Evolutionary conservation across 345 rosid species (phyloP), one percentile per base, ranked within the genome.

Genomic region (Arabidopsis suecica): DNA sequence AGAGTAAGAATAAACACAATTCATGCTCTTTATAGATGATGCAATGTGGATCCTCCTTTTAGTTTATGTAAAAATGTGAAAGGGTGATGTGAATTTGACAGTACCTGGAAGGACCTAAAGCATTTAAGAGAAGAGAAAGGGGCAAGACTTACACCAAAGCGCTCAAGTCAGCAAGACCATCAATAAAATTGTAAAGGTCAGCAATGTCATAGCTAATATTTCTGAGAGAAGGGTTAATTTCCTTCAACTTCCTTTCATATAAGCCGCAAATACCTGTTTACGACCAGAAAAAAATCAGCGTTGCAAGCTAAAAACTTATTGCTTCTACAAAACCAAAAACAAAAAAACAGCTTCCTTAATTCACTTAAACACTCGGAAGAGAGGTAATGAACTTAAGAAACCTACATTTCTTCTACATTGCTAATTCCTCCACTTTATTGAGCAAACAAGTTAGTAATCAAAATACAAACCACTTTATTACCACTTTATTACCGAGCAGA

Each of bases 161-260:
- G 67, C 96, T 92, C 91, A 92, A 65, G 87, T 92, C 97, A 16
- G 88, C 82, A 64, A 92, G 93, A 68, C 97, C 97, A 51, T 92
- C 97, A 28, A 92, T 87, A 51, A 87, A 92, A 78, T 85, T 89
- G 89, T 87, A 89, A 38, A 92, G 97, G 82, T 92, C 96, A 40
- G 78, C 68, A 76, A 92, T 84, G 76, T 92, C 97, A 70, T 92
- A 92, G 44, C 83, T 80, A 77, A 92, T 81, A 82, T 88, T 86
- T 77, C 88, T 80, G 58, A 69, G 82, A 10, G 93, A 89, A 61
- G 97, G 97, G 75, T 89, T 87, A 44, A 92, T 62, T 60, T 92
- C 97, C 87, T 87, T 89, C 3, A 92, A 78, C 79, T 92, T 92
- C 79, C 91, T 87, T 81, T 92, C 97, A 61, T 92, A 92, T 23